A percentile compares a stretch with the other conserved stretches of the same genome.
Conservation (phyloP, 192 early-diverging fungal genomes). For the Podila horticola region DNA sequence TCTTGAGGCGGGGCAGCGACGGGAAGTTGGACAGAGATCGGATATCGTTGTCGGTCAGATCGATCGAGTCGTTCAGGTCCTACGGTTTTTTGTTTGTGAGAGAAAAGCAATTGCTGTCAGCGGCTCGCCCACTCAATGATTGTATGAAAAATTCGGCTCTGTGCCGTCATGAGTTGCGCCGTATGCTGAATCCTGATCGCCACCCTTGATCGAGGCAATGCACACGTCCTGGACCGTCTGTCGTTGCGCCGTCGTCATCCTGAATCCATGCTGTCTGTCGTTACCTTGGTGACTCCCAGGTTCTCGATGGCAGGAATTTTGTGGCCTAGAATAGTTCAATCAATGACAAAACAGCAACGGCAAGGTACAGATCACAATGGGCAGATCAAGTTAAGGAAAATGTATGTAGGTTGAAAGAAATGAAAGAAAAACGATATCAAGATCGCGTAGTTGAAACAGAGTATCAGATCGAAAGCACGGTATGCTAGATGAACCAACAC, state of each 20-base stretch:
- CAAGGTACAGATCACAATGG: slow-evolving; percentile 11
- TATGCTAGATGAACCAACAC: no score
- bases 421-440: neutral
- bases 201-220: no score
- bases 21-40: slow-evolving; percentile 91
- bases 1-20: slow-evolving; percentile 74
- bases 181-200: no score
- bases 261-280: slow-evolving; percentile 1
- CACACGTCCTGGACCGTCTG: no score
- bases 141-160: no score
- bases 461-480: no score
- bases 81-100: slow-evolving; percentile 23
- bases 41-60: slow-evolving; percentile 94
- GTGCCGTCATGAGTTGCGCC: no score
- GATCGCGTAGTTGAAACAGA: no score
- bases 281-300: slow-evolving; percentile 90
- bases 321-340: slow-evolving; percentile 61
- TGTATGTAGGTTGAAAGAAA: neutral
- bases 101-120: no score
- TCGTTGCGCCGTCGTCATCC: neutral
- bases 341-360: slow-evolving; percentile 7
- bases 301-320: slow-evolving; percentile 96
- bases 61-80: slow-evolving; percentile 93
- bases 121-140: no score
- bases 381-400: slow-evolving; percentile 21